Evolutionary conservation across 1,284 basidiomycete species (phyloP), one percentile per base, ranked within the genome.

Genomic region (Boletellus deceptivus): DNA sequence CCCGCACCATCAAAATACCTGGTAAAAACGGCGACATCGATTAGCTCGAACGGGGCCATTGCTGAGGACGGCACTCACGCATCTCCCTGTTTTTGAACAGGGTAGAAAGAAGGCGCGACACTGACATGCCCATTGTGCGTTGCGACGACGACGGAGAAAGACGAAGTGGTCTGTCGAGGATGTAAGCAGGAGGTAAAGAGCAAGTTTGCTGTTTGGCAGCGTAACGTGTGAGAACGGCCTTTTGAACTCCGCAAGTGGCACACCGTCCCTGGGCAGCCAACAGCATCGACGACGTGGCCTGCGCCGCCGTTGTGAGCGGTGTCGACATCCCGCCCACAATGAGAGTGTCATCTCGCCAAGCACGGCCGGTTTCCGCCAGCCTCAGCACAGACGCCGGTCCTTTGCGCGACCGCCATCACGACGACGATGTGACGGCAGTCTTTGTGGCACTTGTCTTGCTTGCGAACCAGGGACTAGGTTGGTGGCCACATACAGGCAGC

Each of bases 61-160:
- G 59, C 58, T 43, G 42, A 20, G 38, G 58, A 57, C 59, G 24
- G 41, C 36, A 82, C 92, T 71, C 74, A 95, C 96, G 93, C 95
- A 99, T 98, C 78, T 99, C 97, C 83, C 91, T 97, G 84, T 98
- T 98, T 76, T 96, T 96, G 68, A 99, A 95, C 72, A 99, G 82
- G 72, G 82, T 83, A 55, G 84, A 81, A 68, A 97, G 84, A 49
- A 94, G 78, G 66, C 75, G 81, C 61, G 92, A 95, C 65, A 95
- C 75, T 41, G 83, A 84, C 62, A 95, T 78, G 86, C 93, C 91
- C 91, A 94, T 94, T 70, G 68, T 75, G 69, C 64, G 55, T 60
- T 59, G 60, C 52, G 68, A 63, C 51, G 56, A 64, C 58, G 64
- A 64, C 52, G 62, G 64, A 60, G 63, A 63, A 63, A 57, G 62